Percentiles rank a stretch among this genome's conserved stretches.
Evolutionary conservation across 2,329 filamentous ascomycete genomes (phyloP).

Genomic region (Fusarium sp.): DNA sequence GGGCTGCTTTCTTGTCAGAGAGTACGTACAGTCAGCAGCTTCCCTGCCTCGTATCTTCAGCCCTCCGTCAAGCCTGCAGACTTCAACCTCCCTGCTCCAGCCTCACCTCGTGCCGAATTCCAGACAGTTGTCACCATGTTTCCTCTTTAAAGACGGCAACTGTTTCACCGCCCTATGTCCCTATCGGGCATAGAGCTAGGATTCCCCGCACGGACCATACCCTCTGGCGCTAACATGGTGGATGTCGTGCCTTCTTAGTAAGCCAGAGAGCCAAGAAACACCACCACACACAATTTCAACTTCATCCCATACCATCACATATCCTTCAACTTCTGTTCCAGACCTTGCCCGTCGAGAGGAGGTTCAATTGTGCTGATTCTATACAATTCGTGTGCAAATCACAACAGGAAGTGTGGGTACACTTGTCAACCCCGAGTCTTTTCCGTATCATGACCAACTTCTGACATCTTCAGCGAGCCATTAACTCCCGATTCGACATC

Average conservation of each 20-base stretch:
- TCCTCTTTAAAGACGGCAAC: not conserved
- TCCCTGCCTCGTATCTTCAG: not conserved
- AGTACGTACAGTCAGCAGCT: conserved; percentile 1
- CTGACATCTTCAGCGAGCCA: not conserved
- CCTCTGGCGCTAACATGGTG: conserved; percentile 21
- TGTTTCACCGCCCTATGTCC: conserved; percentile 32
- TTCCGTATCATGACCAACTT: not conserved
- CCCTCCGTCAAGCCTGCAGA: not conserved
- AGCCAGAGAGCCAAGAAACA: conserved; percentile 28
- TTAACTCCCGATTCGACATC: not conserved
- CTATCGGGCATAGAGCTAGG: conserved; percentile 24
- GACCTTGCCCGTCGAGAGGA: not conserved
- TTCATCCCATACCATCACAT: conserved; percentile 29
- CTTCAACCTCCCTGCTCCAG: not conserved
- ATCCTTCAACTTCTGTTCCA: not conserved
- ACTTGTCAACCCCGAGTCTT: not conserved
- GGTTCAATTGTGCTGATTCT: not conserved
- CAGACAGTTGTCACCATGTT: conserved; percentile 9
- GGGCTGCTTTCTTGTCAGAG: not conserved
- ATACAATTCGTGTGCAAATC: not conserved
- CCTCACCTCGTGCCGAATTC: not conserved
- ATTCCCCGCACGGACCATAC: conserved; percentile 39
- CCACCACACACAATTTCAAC: conserved; percentile 37
- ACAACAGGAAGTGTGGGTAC: not conserved
- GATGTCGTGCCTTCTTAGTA: conserved; percentile 32